A percentile compares a stretch with the other conserved stretches of the same genome.
phyloP scores from a whole-genome alignment of 805 yeast genomes.

The Cyberlindnera samutprakarnensis region DNA sequence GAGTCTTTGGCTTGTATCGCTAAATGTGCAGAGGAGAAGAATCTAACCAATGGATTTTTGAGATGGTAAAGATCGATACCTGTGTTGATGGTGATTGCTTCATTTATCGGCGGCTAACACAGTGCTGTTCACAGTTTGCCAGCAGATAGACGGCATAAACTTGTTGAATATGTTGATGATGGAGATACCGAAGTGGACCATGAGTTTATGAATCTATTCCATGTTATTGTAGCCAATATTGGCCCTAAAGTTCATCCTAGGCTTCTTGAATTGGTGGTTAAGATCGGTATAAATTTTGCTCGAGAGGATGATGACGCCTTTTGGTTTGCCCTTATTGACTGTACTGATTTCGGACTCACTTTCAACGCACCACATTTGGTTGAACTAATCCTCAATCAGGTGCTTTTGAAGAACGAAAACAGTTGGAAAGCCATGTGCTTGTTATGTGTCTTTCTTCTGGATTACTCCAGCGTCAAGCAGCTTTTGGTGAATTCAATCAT shows the following conservation, averaged over 20 bases:
- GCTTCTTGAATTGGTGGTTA: constrained; percentile 17
- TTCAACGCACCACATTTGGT: constrained; percentile 13
- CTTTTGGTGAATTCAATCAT: neutral
- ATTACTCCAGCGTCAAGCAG: constrained; percentile 9
- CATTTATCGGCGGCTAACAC: constrained; percentile 10
- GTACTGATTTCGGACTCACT: constrained; percentile 15
- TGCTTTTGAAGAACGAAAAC: constrained; percentile 4
- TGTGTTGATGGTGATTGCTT: neutral
- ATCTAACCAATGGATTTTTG: neutral
- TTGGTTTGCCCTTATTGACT: constrained; percentile 18
- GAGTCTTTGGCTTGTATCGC: constrained; percentile 5
- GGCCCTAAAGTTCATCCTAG: constrained; percentile 8
- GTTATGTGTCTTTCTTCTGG: constrained; percentile 19
- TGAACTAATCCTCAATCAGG: constrained; percentile 7
- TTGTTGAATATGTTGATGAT: constrained; percentile 8
- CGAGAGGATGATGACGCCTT: constrained; percentile 11
- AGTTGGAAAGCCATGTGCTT: constrained; percentile 23
- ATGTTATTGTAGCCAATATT: constrained; percentile 6
- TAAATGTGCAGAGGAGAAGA: constrained; percentile 1
- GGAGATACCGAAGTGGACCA: constrained; percentile 5
- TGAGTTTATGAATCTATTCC: constrained; percentile 8
- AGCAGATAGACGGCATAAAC: constrained; percentile 3
- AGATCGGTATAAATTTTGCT: constrained; percentile 18
- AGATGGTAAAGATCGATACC: constrained; percentile 1
- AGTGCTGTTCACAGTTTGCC: too few species aligned